Evolutionary conservation across 2,329 filamentous ascomycete species (phyloP), one percentile per base, ranked within the genome.

Genomic region (Colletotrichum cereale): DNA sequence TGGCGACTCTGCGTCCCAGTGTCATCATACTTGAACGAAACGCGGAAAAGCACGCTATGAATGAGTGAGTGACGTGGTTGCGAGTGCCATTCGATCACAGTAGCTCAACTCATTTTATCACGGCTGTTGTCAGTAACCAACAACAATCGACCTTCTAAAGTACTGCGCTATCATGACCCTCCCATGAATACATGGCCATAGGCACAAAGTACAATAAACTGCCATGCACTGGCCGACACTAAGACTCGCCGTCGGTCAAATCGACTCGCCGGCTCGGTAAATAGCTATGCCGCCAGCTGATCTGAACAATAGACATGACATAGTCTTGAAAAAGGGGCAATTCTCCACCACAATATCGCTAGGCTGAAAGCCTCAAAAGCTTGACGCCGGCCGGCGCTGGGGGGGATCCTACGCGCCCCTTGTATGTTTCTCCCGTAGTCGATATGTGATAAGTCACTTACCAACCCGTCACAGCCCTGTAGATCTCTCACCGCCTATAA

Each of bases 401-500:
- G 52, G 52, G 53, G 31, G 24, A 38, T 40, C 34, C 42, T 24
- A 42, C 40, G 26, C 24, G 48, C 21, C 44, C 65, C 62, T 16
- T 34, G 21, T 52, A 57, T 26, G 60, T 47, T 58, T 60, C 52
- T 55, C 69, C 60, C 65, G 47, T 60, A 55, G 55, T 60, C 36
- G 44, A 47, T 24, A 63, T 64, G 26, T 72, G 69, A 72, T 38
- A 69, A 16, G 60, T 72, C 69, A 64, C 69, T 40, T 64, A 63
- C 68, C 64, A 68, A 38, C 38, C 34, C 40, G 53, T 62, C 34
- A 47, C 64, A 71, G 69, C 53, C 66, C 62, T 58, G 65, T 68
- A 63, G 69, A 72, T 72, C 66, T 53, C 47, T 68, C 69, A 72
- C 69, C 69, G 69, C 69, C 65, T 68, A 60, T 42, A 57, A 63